These are phyloP conservation scores for thale cress (Arabidopsis thaliana) DNA, from an alignment of 345 rosid genomes.

Conservation along the genomic window DNA sequence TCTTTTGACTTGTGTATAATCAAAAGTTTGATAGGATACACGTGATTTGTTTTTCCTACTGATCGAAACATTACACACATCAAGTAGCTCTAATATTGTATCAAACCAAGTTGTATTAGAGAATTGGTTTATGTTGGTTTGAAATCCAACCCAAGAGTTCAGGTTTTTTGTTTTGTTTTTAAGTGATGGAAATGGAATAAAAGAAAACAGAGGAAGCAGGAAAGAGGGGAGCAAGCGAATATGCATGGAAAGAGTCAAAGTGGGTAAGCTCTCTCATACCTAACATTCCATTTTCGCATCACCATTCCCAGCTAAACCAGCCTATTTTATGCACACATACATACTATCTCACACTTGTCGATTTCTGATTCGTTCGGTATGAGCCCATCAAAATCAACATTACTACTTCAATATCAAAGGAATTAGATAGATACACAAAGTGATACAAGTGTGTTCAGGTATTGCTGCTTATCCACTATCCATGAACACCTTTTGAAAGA, in stretches of 20 bases:
- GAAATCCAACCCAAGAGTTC: not conserved
- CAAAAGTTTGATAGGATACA: conserved; percentile 24
- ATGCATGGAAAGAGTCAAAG: conserved; percentile 45
- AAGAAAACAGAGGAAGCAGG: conserved; percentile 14
- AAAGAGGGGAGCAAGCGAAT: conserved; percentile 20
- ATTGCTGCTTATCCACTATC: not conserved
- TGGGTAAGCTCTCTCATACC: conserved; percentile 46
- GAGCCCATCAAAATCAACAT: not conserved
- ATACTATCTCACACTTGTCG: conserved; percentile 28
- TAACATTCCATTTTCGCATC: conserved; percentile 37
- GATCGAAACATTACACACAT: conserved; percentile 7
- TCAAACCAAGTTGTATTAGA: conserved; percentile 27
- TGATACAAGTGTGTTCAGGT: not conserved
- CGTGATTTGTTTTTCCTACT: conserved; percentile 23
- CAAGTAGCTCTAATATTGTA: conserved; percentile 13
- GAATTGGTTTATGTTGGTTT: conserved; percentile 13
- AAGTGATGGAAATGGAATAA: not conserved
- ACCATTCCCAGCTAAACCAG: conserved; percentile 44
- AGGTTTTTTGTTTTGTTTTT: not conserved
- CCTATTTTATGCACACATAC: not conserved
- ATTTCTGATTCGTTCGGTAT: not conserved
- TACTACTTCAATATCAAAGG: conserved; percentile 1
- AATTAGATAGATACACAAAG: not conserved
- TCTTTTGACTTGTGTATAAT: conserved; percentile 22
- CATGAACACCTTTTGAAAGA: not conserved